These are phyloP conservation scores for Phytophthora pini DNA, from an alignment of 352 stramenopile species.

Conservation along the genomic window DNA sequence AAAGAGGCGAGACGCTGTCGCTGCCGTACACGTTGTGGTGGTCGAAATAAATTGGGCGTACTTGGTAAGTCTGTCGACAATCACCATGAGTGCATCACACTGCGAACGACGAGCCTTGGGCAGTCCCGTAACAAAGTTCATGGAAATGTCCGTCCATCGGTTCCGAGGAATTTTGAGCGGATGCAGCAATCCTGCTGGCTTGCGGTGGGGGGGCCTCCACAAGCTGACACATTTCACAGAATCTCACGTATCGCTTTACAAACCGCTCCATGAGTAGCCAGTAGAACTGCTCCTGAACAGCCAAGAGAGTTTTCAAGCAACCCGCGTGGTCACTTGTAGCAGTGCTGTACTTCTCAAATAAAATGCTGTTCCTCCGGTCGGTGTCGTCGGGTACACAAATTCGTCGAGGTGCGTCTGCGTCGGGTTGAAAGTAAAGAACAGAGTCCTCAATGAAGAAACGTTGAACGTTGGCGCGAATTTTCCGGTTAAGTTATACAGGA, in stretches of 20 bases:
- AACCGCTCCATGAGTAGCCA: constrained; percentile 21
- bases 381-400: not conserved
- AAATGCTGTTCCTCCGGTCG: not conserved
- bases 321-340: not conserved
- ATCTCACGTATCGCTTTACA: constrained; percentile 7
- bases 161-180: constrained; percentile 14
- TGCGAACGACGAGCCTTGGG: not conserved
- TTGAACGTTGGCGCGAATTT: not conserved
- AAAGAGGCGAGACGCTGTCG: not conserved
- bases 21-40: not conserved
- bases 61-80: not conserved
- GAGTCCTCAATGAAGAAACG: not conserved
- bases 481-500: not conserved
- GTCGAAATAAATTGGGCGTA: not conserved
- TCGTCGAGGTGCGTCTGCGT: not conserved
- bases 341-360: not conserved
- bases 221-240: constrained; percentile 25
- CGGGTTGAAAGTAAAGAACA: not conserved
- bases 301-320: not conserved
- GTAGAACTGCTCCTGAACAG: constrained; percentile 22
- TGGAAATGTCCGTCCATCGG: constrained; percentile 25
- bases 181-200: constrained; percentile 18
- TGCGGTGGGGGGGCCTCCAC: constrained; percentile 13
- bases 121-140: constrained; percentile 30
- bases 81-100: not conserved